Conservation (phyloP, 2,329 filamentous ascomycete species). For the Fusarium nodosum region DNA sequence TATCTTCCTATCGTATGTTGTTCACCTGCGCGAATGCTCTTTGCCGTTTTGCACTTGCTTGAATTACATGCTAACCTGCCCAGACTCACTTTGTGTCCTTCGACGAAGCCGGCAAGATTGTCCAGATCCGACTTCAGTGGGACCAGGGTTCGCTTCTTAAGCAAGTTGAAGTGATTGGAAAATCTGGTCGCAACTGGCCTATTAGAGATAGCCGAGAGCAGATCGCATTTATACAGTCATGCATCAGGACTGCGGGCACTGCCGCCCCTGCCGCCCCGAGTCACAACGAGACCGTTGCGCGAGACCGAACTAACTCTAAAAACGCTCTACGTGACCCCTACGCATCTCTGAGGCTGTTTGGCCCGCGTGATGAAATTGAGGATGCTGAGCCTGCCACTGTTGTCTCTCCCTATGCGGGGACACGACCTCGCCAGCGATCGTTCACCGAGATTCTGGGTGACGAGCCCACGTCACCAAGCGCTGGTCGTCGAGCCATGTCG, state of each 20-base stretch:
- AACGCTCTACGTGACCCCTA: conserved; percentile 74
- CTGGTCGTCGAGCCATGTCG: conserved; percentile 64
- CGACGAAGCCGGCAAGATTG: conserved; percentile 80
- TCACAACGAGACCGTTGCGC: conserved; percentile 57
- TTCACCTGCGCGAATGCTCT: neutral
- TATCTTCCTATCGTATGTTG: conserved; percentile 82
- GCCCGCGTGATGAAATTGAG: conserved; percentile 74
- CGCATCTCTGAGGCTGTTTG: conserved; percentile 81
- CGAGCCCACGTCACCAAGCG: conserved; percentile 63
- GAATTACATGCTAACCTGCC: conserved; percentile 23
- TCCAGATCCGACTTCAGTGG: conserved; percentile 91
- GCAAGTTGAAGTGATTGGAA: conserved; percentile 93
- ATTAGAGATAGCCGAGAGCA: conserved; percentile 91
- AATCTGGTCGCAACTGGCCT: conserved; percentile 92
- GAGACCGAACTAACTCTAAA: conserved; percentile 66
- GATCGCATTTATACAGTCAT: conserved; percentile 78
- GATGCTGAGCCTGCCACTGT: conserved; percentile 61
- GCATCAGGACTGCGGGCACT: conserved; percentile 64
- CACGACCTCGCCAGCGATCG: conserved; percentile 74
- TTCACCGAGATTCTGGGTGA: conserved; percentile 79
- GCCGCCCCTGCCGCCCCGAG: conserved; percentile 51
- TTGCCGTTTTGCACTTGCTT: neutral
- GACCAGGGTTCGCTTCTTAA: conserved; percentile 94
- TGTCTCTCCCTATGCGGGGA: conserved; percentile 73
- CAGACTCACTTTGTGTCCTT: conserved; percentile 93